Evolutionary conservation across 108 stramenopile genomes (phyloP).

Genomic region (Stephanodiscus minutulus): DNA sequence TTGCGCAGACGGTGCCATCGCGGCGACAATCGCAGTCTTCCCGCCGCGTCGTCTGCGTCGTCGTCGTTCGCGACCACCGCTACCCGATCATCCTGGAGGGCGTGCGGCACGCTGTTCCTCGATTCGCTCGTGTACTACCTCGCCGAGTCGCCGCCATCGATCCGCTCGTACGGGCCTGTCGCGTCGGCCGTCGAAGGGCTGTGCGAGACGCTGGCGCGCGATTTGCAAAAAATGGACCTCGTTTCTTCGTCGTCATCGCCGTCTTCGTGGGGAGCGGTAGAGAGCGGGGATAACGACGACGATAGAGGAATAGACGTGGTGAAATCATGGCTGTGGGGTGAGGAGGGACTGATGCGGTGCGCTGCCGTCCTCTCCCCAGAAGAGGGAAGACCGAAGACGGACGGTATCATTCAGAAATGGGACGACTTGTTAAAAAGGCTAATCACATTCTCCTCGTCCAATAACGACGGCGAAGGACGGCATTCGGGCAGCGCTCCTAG

Average conservation of each 20-base stretch:
- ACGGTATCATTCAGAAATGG: constrained; percentile 8
- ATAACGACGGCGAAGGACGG: neutral
- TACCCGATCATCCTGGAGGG: constrained; percentile 18
- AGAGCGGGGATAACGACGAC: constrained; percentile 5
- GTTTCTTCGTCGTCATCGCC: constrained; percentile 9
- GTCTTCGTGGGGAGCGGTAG: neutral
- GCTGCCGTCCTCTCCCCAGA: constrained; percentile 5
- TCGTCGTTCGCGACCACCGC: neutral
- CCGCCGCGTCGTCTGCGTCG: constrained; percentile 11
- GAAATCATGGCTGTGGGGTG: constrained; percentile 43
- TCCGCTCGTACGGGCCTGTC: constrained; percentile 3
- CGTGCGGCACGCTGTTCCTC: constrained; percentile 36
- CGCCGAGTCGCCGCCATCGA: constrained; percentile 20
- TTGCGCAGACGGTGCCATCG: constrained; percentile 26
- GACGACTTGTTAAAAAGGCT: constrained; percentile 14
- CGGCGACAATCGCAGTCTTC: too few species aligned
- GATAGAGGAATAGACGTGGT: constrained; percentile 28
- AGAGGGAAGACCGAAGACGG: constrained; percentile 16
- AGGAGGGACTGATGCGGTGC: constrained; percentile 24
- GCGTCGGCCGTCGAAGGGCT: constrained; percentile 34
- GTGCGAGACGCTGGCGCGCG: constrained; percentile 33
- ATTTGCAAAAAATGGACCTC: constrained; percentile 31
- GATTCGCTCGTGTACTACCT: constrained; percentile 36
- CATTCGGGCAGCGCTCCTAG: neutral
- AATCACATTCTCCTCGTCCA: constrained; percentile 1